Evolutionary conservation across 2,329 filamentous ascomycete genomes (phyloP).

Genomic region (Aspergillus sclerotialis): DNA sequence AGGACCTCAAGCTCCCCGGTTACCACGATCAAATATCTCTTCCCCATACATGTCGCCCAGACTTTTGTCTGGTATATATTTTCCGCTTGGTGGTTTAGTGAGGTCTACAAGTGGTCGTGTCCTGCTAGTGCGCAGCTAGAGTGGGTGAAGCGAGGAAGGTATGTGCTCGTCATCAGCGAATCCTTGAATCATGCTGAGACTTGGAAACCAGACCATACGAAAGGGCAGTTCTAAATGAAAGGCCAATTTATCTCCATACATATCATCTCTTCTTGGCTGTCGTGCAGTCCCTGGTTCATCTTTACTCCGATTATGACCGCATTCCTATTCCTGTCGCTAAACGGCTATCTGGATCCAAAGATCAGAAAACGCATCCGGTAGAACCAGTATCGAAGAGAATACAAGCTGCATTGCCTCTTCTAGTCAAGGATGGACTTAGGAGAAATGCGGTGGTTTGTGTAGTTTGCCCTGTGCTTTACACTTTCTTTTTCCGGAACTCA

Average conservation of each 20-base stretch:
- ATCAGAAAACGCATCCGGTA: conserved; percentile 30
- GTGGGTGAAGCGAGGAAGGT: conserved; percentile 65
- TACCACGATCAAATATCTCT: conserved; percentile 54
- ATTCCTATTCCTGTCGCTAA: conserved; percentile 47
- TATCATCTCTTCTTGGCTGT: conserved; percentile 63
- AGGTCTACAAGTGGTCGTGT: conserved; percentile 71
- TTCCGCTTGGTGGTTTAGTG: conserved; percentile 72
- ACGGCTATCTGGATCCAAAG: conserved; percentile 21
- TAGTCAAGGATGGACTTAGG: conserved; percentile 26
- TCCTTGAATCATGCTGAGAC: conserved; percentile 2
- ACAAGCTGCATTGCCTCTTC: conserved; percentile 21
- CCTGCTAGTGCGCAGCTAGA: conserved; percentile 55
- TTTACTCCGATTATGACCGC: conserved; percentile 67
- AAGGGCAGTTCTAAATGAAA: conserved; percentile 74
- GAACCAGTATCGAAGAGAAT: conserved; percentile 33
- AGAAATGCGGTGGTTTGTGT: conserved; percentile 35
- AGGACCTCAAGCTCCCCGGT: conserved; percentile 64
- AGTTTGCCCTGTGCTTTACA: conserved; percentile 54
- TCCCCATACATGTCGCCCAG: conserved; percentile 57
- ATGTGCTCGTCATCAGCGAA: conserved; percentile 30
- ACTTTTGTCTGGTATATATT: conserved; percentile 69
- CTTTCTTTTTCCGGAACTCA: conserved; percentile 52
- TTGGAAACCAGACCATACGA: conserved; percentile 46
- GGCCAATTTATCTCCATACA: conserved; percentile 70
- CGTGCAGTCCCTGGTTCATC: conserved; percentile 62